Evolutionary conservation across 768 basidiomycete species (phyloP), one percentile per base, ranked within the genome.

Genomic region (Trametes meyenii): DNA sequence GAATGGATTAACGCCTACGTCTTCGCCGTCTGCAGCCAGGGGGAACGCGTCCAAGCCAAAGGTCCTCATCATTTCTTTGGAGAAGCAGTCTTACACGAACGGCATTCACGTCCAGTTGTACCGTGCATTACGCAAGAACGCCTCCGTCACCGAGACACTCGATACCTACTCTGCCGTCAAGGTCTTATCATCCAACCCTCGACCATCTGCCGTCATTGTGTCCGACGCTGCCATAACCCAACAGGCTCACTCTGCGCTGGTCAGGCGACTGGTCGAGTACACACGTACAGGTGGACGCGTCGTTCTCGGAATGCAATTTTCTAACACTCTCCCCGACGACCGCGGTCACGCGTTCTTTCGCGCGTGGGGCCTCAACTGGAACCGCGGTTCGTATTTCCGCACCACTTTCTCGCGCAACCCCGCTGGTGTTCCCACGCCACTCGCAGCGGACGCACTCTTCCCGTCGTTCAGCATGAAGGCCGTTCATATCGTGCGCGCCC

Each of bases 401-500:
- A 74, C 74, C 19, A 78, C 74, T 1, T 76, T 78, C 67, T 61
- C 60, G 5, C 61, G 73, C 40, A 79, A 79, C 42, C 59, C 70
- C 2, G 60, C 50, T 2, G 61, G 65, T 1, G 16, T 58, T 1
- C 62, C 61, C 21, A 1, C 54, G 19, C 61, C 61, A 1, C 62
- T 63, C 46, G 12, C 38, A 16, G 17, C 58, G 16, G 38, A 19
- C 14, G 45, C 58, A 10, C 62, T 63, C 16, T 40, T 57, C 38
- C 44, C 54, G 2, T 38, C 54, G 33, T 36, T 49, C 66, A 79
- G 78, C 65, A 80, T 80, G 78, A 81, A 80, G 65, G 73, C 77
- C 0, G 63, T 78, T 5, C 74, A 77, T 56, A 55, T 79, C 57
- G 69, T 67, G 55, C 12, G 19, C 42, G 51, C 63, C 8, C 61